Evolutionary conservation across 2,329 filamentous ascomycete species (phyloP).

Genomic region (Botrytis pseudocinerea): DNA sequence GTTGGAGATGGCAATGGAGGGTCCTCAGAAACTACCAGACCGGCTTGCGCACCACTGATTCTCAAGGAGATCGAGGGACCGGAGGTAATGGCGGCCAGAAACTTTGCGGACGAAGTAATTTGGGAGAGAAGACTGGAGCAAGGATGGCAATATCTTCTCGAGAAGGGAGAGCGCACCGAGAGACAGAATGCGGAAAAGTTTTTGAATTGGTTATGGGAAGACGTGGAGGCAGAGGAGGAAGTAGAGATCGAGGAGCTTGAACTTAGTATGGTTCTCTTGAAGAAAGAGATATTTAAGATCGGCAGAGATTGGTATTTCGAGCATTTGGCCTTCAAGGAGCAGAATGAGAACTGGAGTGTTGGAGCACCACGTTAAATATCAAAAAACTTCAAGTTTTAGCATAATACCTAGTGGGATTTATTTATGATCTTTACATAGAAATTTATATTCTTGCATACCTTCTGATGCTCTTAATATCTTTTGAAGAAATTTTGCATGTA

Average conservation of each 20-base stretch:
- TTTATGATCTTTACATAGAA: not conserved
- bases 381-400: not conserved
- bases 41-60: not conserved
- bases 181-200: not conserved
- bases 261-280: not conserved
- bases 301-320: constrained; percentile 15
- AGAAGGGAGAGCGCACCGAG: not conserved
- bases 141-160: constrained; percentile 11
- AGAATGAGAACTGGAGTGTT: not conserved
- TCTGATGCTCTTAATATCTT: not conserved
- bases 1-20: not conserved
- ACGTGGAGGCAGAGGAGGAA: not conserved
- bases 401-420: not conserved
- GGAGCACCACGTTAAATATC: not conserved
- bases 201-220: constrained; percentile 1
- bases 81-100: constrained; percentile 17
- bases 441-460: not conserved
- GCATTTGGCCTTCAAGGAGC: not conserved
- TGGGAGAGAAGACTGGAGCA: constrained; percentile 31
- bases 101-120: constrained; percentile 28
- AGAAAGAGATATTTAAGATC: not conserved
- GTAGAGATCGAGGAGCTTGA: constrained; percentile 1
- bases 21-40: not conserved
- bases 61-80: not conserved
- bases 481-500: not conserved